phyloP scores from a whole-genome alignment of 257 asterid species.

The Fraxinus cuspidata region DNA sequence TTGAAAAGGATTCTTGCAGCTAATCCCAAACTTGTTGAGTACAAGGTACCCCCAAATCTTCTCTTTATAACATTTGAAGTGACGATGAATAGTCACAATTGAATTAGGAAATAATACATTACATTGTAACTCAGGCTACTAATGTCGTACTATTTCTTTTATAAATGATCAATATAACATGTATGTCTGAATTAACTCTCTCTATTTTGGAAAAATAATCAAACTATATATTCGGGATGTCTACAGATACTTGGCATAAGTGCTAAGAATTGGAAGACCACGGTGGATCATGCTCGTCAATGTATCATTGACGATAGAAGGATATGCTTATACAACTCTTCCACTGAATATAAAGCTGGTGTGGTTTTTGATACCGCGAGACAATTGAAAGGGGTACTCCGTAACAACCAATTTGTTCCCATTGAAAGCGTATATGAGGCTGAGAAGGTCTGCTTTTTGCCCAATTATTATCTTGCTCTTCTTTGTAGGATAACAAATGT shows the following conservation, averaged over 20 bases:
- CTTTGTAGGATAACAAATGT: neutral
- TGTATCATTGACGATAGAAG: constrained; percentile 32
- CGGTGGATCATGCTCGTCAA: constrained; percentile 41
- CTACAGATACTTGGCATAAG: constrained; percentile 36
- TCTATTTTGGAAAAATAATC: neutral
- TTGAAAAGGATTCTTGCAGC: neutral
- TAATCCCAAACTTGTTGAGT: neutral
- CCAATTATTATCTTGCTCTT: neutral
- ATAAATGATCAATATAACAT: neutral
- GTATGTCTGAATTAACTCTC: neutral
- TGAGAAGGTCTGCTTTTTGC: constrained; percentile 28
- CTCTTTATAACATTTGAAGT: neutral
- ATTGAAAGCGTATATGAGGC: constrained; percentile 8
- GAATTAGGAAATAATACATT: neutral
- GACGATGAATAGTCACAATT: neutral
- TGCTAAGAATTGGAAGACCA: constrained; percentile 33
- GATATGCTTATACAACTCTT: constrained; percentile 7
- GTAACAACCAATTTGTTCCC: constrained; percentile 29
- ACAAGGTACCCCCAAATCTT: neutral
- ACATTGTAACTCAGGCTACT: neutral
- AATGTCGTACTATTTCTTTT: neutral
- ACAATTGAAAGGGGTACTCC: constrained; percentile 38
- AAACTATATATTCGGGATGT: constrained; percentile 6
- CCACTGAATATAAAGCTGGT: constrained; percentile 11
- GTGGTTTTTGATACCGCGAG: constrained; percentile 35